Conservation (phyloP, 495 filamentous ascomycete genomes). For the Pseudotulostoma volvatum region DNA sequence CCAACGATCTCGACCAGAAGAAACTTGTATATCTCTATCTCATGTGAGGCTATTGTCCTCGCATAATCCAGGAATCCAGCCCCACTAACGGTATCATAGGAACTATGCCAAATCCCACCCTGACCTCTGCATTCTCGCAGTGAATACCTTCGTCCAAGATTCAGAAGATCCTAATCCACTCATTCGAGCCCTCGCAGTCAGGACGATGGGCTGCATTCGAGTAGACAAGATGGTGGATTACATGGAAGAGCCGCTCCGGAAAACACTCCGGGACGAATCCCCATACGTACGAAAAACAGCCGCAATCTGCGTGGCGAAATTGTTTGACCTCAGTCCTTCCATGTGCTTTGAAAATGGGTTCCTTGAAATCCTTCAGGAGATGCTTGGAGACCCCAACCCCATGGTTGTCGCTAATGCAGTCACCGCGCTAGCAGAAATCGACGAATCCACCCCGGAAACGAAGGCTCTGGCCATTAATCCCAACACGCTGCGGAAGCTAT, state of each 20-base stretch:
- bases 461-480: conserved; percentile 67
- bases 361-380: conserved; percentile 83
- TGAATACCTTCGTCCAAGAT: conserved; percentile 99
- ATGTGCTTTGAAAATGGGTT: conserved; percentile 97
- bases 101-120: conserved; percentile 99
- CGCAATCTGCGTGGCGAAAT: conserved; percentile 92
- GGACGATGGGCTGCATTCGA: conserved; percentile 98
- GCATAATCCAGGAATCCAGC: no score
- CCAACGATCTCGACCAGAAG: conserved; percentile 90
- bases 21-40: conserved; percentile 98
- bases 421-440: conserved; percentile 82
- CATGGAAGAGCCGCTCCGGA: conserved; percentile 95
- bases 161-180: conserved; percentile 97
- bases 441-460: conserved; percentile 79
- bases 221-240: conserved; percentile 99
- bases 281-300: conserved; percentile 98
- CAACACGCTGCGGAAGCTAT: conserved; percentile 73
- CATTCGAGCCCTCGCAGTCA: conserved; percentile 83
- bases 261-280: conserved; percentile 92
- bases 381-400: conserved; percentile 94
- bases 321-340: conserved; percentile 82
- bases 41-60: conserved; percentile 48
- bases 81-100: no score
- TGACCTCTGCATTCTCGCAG: conserved; percentile 95
- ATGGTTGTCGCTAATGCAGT: conserved; percentile 99